Percentiles rank a stretch among this genome's conserved stretches.
These are phyloP conservation scores for Penicillium pancosmium DNA, from an alignment of 495 filamentous ascomycete genomes.

Conservation along the genomic window DNA sequence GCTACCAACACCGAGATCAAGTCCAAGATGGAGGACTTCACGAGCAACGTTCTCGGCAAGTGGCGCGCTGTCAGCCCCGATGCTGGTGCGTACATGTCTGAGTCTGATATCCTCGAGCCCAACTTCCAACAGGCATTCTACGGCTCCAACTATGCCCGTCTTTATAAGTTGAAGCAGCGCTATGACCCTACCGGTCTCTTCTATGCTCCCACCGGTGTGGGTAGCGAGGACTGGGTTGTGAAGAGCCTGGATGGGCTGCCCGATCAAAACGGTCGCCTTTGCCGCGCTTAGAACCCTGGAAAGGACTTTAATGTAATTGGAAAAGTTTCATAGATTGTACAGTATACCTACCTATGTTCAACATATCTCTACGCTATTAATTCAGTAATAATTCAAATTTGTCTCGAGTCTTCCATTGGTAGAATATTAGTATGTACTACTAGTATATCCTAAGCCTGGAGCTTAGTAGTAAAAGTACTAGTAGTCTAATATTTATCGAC, in stretches of 20 bases:
- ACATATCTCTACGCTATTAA: no score
- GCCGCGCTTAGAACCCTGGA: conserved; percentile 31
- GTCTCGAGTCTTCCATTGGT: no score
- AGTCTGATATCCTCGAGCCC: conserved; percentile 61
- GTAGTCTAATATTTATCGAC: no score
- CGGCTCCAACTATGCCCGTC: conserved; percentile 54
- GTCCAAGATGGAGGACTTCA: conserved; percentile 26
- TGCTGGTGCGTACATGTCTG: conserved; percentile 40
- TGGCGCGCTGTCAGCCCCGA: conserved; percentile 50
- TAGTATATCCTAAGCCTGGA: no score
- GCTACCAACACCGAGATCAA: conserved; percentile 25
- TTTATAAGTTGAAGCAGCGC: conserved; percentile 54
- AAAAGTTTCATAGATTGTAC: not conserved
- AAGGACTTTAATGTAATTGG: not conserved
- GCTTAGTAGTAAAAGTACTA: no score
- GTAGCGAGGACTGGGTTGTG: conserved; percentile 54
- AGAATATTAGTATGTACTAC: no score
- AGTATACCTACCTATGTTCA: not conserved
- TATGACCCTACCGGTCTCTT: conserved; percentile 58
- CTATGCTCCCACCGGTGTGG: conserved; percentile 57
- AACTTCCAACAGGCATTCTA: conserved; percentile 66
- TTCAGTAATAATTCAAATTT: no score
- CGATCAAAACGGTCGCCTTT: conserved; percentile 39
- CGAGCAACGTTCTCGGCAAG: conserved; percentile 48
- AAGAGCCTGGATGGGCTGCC: conserved; percentile 33